Evolutionary conservation across 2,329 filamentous ascomycete species (phyloP), one percentile per base, ranked within the genome.

Genomic region (Zarea fungicola): DNA sequence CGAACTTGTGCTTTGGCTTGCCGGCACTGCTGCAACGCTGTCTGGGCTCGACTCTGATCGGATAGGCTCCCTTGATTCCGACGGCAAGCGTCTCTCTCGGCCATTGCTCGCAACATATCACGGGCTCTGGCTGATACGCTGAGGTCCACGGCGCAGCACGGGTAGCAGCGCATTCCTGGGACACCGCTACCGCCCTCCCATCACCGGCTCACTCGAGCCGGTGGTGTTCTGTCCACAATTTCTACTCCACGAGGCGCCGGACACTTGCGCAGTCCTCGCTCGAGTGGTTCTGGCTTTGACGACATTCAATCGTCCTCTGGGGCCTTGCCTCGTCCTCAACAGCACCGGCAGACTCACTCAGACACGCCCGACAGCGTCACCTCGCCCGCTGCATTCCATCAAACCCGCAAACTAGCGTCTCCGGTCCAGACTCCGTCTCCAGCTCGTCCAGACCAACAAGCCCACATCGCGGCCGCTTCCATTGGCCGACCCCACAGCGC

Each of bases 381-480:
- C 43, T 73, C 75, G 25, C 67, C 75, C 49, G 70, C 72, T 50
- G 77, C 76, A 32, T 67, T 70, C 40, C 65, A 59, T 52, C 70
- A 69, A 55, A 65, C 63, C 49, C 70, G 80, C 57, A 76, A 75
- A 51, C 74, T 74, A 56, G 79, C 76, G 7, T 70, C 76, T 16
- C 76, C 68, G 53, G 78, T 78, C 58, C 69, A 71, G 42, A 65
- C 65, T 23, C 69, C 68, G 44, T 65, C 70, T 34, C 23, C 32
- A 14, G 70, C 63, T 48, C 72, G 72, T 34, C 68, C 70, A 49
- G 69, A 68, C 39, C 64, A 59, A 39, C 61, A 62, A 52, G 63
- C 76, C 40, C 74, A 77, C 57, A 57, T 76, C 53, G 70, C 71
- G 50, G 71, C 73, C 19, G 69, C 70, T 40, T 73, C 72, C 7